These are phyloP conservation scores for Aspergillus cavernicola DNA, from an alignment of 495 filamentous ascomycete species.

Conservation along the genomic window DNA sequence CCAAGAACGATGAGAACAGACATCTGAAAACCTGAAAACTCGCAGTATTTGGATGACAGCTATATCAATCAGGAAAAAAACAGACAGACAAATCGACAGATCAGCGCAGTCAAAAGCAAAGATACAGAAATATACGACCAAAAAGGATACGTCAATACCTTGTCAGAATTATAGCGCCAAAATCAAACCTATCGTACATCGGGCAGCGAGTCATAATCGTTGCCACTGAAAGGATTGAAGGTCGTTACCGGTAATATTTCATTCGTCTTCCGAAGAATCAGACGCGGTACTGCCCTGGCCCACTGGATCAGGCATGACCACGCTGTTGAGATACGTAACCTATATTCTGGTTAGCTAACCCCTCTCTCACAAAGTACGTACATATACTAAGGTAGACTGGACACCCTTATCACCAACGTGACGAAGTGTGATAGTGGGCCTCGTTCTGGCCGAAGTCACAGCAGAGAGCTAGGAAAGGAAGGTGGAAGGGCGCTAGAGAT, in stretches of 20 bases:
- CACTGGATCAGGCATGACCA: slow-evolving; percentile 59
- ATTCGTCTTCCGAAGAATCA: slow-evolving; percentile 11
- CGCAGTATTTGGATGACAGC: background rate
- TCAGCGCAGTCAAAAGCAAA: slow-evolving; percentile 1
- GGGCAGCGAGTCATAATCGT: slow-evolving; percentile 1
- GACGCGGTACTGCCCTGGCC: slow-evolving; percentile 10
- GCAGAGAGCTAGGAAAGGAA: slow-evolving; percentile 20
- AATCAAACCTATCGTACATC: slow-evolving; percentile 5
- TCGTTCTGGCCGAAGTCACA: slow-evolving; percentile 19
- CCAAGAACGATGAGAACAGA: background rate
- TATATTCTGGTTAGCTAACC: slow-evolving; percentile 31
- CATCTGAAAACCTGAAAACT: too few species aligned
- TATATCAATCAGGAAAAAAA: background rate
- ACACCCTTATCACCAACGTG: slow-evolving; percentile 4
- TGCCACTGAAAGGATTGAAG: background rate
- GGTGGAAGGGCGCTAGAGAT: slow-evolving; percentile 11
- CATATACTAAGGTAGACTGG: background rate
- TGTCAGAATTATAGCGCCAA: background rate
- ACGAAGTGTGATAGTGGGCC: slow-evolving; percentile 18
- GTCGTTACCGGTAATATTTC: background rate
- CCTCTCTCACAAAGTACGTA: slow-evolving; percentile 6
- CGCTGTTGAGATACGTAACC: slow-evolving; percentile 60
- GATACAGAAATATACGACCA: slow-evolving; percentile 2
- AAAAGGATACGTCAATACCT: slow-evolving; percentile 8
- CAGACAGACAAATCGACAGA: too few species aligned